Evolutionary conservation across 176 grass and related monocot species (phyloP), one percentile per base, ranked within the genome.

Genomic region (Oryza glaberrima): DNA sequence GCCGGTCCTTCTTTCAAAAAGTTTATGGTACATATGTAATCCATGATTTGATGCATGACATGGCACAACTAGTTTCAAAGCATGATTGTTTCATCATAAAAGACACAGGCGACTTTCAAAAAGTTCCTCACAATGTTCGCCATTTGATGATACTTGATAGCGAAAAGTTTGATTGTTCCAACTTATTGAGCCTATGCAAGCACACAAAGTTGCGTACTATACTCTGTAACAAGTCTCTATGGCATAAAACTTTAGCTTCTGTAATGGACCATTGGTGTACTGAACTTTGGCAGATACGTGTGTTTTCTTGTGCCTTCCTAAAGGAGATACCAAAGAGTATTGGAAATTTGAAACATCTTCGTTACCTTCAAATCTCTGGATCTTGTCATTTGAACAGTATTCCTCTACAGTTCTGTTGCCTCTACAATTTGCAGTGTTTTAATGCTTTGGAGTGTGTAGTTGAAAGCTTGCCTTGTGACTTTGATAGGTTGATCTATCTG

Each of bases 31-130:
- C 13, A 22, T 82, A 73, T 49, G 41, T 85, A 26, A 80, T 88
- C 0, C 61, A 79, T 84, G 81, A 84, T 72, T 67, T 88, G 75
- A 56, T 88, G 64, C 81, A 88, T 60, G 86, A 88, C 6, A n/a
- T 84, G 25, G 30, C 64, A 13, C 6, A 54, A 79, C 77, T 20
- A 38, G 69, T 88, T 11, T 83, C 81, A 67, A 51, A 43, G 13
- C 56, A 84, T 68, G 86, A 88, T 17, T 71, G 47, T 34, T 73
- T 84, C 28, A 63, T 34, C 2, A 45, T 82, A 61, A 20, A 40
- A 64, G 16, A 64, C 17, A 35, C 9, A 3, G 19, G 4, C 15
- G 7, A 40, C 11, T 45, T 16, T 38, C 14, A 40, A 10, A 41
- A 19, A 63, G 54, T 61, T 40, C 10, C 48, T 48, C 47, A 4